Conservation (phyloP, 805 yeast genomes). For the Kurtzmaniella fragi region DNA sequence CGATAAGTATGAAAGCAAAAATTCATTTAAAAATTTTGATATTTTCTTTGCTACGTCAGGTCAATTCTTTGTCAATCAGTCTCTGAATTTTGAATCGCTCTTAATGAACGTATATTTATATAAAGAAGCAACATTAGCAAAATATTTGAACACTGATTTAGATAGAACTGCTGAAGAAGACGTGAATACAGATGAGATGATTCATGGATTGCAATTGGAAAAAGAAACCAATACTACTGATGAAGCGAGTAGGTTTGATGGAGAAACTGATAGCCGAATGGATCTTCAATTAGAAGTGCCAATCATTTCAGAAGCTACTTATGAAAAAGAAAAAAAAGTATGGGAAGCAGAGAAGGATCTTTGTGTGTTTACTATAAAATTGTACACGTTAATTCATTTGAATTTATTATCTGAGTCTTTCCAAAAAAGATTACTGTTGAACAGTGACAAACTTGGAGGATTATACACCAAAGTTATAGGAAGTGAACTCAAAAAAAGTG, state of each 20-base stretch:
- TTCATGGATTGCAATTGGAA: conserved; percentile 6
- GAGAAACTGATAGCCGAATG: conserved; percentile 3
- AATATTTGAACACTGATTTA: conserved; percentile 27
- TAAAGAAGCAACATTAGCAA: conserved; percentile 45
- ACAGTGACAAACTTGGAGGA: conserved; percentile 31
- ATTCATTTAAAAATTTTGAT: conserved; percentile 28
- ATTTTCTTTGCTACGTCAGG: conserved; percentile 22
- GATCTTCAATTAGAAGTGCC: conserved; percentile 1
- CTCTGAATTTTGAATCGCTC: conserved; percentile 21
- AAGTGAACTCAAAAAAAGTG: neutral
- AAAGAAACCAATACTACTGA: conserved; percentile 2
- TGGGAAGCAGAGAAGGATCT: conserved; percentile 40
- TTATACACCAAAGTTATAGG: conserved; percentile 18
- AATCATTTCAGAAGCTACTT: conserved; percentile 1
- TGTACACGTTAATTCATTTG: conserved; percentile 28
- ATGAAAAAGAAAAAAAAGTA: conserved; percentile 4
- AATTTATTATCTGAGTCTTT: conserved; percentile 24
- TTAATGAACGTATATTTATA: conserved; percentile 42
- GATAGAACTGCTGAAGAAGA: conserved; percentile 53
- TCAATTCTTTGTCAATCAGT: conserved; percentile 13
- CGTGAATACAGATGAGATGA: conserved; percentile 28
- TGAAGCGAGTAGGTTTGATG: conserved; percentile 4
- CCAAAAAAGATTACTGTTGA: conserved; percentile 30
- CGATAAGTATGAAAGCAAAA: conserved; percentile 19
- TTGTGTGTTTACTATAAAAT: conserved; percentile 36